A percentile compares a stretch with the other conserved stretches of the same genome.
These are phyloP conservation scores for Lanmaoa rubissima DNA, from an alignment of 768 basidiomycete genomes.

Conservation along the genomic window DNA sequence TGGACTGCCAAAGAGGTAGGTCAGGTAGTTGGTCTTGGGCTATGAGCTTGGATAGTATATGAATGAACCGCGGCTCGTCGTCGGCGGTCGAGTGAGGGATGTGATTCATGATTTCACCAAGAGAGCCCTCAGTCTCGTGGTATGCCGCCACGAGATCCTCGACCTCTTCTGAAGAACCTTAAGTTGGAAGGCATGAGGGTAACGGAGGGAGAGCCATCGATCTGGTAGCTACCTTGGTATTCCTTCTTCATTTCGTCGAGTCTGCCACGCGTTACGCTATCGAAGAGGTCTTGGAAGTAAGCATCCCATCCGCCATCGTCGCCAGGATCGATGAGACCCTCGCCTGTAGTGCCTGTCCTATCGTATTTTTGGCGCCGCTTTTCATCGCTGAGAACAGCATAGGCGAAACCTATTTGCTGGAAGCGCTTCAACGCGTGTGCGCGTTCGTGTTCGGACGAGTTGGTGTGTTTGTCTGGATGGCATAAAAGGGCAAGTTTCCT, in stretches of 20 bases:
- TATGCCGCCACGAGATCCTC: conserved; percentile 80
- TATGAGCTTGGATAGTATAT: conserved; percentile 66
- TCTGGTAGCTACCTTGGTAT: conserved; percentile 68
- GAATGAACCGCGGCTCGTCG: conserved; percentile 85
- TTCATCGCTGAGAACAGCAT: conserved; percentile 81
- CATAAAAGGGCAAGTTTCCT: conserved; percentile 74
- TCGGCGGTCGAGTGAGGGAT: conserved; percentile 83
- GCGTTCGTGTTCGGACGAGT: conserved; percentile 56
- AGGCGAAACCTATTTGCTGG: conserved; percentile 93
- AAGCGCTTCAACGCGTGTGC: conserved; percentile 75
- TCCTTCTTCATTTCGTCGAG: conserved; percentile 92
- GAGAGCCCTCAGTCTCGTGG: conserved; percentile 62
- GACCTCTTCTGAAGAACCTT: conserved; percentile 85
- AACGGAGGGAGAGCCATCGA: not conserved
- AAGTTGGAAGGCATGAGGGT: not conserved
- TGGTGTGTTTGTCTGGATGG: conserved; percentile 90
- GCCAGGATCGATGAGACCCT: conserved; percentile 65
- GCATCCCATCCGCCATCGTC: conserved; percentile 88
- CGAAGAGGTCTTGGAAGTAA: conserved; percentile 90
- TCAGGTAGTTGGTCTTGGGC: conserved; percentile 52
- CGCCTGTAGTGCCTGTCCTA: conserved; percentile 79
- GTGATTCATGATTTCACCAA: conserved; percentile 78
- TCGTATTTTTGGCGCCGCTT: conserved; percentile 78
- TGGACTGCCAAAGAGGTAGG: conserved; percentile 63
- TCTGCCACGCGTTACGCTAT: conserved; percentile 79